Percentiles rank a stretch among this genome's conserved stretches.
Conservation (phyloP, 805 yeast genomes). For the Lachancea meyersii region DNA sequence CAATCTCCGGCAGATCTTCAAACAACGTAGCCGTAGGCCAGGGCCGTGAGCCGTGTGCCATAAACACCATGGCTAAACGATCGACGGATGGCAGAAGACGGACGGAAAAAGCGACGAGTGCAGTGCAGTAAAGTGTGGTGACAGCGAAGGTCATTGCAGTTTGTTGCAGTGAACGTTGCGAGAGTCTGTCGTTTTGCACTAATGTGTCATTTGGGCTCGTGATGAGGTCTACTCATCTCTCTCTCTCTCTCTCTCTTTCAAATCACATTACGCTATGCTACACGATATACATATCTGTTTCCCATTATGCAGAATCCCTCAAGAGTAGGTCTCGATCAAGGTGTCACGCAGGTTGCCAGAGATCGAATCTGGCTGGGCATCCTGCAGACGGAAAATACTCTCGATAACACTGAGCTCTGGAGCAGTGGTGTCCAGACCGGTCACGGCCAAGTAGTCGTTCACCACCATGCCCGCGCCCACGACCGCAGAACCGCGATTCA, state of each 20-base stretch:
- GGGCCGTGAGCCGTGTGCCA: too few species aligned
- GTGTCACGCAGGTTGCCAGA: conserved; percentile 85
- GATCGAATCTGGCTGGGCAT: conserved; percentile 82
- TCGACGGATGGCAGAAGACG: too few species aligned
- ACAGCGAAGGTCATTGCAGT: too few species aligned
- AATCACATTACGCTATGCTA: conserved; percentile 4
- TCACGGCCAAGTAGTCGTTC: conserved; percentile 95
- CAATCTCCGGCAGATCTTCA: too few species aligned
- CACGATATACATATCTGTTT: conserved; percentile 4
- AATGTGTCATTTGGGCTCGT: background rate
- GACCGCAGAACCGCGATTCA: conserved; percentile 94
- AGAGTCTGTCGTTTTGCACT: background rate
- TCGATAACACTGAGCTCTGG: conserved; percentile 96
- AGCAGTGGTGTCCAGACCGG: conserved; percentile 97
- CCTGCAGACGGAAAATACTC: conserved; percentile 89
- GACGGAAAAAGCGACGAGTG: too few species aligned
- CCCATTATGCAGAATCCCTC: conserved; percentile 12
- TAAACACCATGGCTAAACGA: too few species aligned
- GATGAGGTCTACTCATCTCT: too few species aligned
- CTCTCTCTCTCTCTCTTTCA: background rate
- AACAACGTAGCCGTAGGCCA: too few species aligned
- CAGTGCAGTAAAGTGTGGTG: too few species aligned
- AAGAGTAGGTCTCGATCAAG: conserved; percentile 85
- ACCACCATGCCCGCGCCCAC: conserved; percentile 99
- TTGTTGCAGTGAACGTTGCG: too few species aligned